Evolutionary conservation across 2,329 filamentous ascomycete genomes (phyloP).

Genomic region (Cladophialophora bantiana): DNA sequence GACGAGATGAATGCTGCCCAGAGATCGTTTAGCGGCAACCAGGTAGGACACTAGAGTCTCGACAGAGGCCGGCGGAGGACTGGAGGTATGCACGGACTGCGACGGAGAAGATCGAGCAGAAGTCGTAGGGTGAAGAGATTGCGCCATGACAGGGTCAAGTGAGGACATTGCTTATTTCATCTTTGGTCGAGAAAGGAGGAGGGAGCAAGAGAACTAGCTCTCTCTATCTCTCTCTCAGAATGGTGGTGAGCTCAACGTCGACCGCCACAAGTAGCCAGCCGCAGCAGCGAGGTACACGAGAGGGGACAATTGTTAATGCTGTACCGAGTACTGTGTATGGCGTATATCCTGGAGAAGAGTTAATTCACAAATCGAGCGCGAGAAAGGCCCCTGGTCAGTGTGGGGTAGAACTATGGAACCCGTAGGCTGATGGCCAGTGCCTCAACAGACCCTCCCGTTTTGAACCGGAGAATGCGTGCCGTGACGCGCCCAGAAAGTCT

Average conservation of each 20-base stretch:
- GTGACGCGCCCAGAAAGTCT: neutral
- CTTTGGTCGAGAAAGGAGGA: neutral
- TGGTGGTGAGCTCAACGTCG: neutral
- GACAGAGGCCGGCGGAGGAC: constrained; percentile 48
- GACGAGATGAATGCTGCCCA: constrained; percentile 82
- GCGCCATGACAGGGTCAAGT: constrained; percentile 35
- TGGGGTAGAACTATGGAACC: constrained; percentile 10
- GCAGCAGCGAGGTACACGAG: neutral
- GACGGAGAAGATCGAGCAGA: constrained; percentile 34
- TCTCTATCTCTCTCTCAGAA: neutral
- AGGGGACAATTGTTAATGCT: neutral
- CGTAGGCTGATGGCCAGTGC: neutral
- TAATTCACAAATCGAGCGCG: neutral
- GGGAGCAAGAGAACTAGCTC: neutral
- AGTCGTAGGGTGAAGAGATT: constrained; percentile 29
- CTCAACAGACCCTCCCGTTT: neutral
- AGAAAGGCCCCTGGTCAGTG: constrained; percentile 7
- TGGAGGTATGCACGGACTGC: constrained; percentile 26
- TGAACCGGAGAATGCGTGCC: neutral
- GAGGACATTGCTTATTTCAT: constrained; percentile 25
- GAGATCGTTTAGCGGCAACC: constrained; percentile 83
- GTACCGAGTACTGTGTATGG: neutral
- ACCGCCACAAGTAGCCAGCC: neutral
- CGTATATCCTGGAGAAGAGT: neutral
- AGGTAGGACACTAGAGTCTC: constrained; percentile 84